phyloP scores from a whole-genome alignment of 73 alveolate species.

The Symbiodinium natans region DNA sequence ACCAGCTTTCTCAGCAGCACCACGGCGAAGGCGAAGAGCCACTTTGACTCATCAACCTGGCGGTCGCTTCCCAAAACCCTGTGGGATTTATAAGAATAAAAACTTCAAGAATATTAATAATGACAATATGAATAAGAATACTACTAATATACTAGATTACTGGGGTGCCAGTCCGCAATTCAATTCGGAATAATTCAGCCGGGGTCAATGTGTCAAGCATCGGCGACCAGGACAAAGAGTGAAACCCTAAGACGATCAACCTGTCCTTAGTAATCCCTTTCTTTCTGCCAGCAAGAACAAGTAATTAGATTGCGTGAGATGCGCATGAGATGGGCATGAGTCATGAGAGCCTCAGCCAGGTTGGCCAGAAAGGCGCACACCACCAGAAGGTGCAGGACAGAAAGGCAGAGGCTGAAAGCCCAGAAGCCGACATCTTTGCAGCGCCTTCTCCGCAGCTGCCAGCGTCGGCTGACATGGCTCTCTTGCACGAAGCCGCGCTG shows the following conservation, averaged over 20 bases:
- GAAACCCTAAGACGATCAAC: too few relatives aligned
- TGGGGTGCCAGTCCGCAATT: too few relatives aligned
- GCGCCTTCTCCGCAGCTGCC: not conserved
- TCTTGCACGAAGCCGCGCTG: constrained; percentile 1
- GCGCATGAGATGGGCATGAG: too few relatives aligned
- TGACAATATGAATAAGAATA: too few relatives aligned
- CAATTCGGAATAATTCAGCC: too few relatives aligned
- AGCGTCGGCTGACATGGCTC: not conserved
- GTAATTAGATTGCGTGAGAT: too few relatives aligned
- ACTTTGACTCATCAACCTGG: constrained; percentile 44
- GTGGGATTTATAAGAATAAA: not conserved
- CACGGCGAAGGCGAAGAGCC: constrained; percentile 34
- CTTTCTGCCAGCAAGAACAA: too few relatives aligned
- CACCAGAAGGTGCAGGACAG: constrained; percentile 18
- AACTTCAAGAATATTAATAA: too few relatives aligned
- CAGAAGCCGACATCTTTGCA: constrained; percentile 10
- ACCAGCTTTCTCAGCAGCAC: constrained; percentile 43
- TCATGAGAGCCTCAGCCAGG: constrained; percentile 4
- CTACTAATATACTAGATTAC: too few relatives aligned
- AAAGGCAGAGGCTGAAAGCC: not conserved
- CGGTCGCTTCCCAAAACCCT: not conserved
- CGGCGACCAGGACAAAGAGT: too few relatives aligned
- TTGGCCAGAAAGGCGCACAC: constrained; percentile 64
- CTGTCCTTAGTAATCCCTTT: too few relatives aligned
- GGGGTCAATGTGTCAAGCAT: too few relatives aligned